Evolutionary conservation across 495 filamentous ascomycete genomes (phyloP).

Genomic region (Penicillium atrosanguineum): DNA sequence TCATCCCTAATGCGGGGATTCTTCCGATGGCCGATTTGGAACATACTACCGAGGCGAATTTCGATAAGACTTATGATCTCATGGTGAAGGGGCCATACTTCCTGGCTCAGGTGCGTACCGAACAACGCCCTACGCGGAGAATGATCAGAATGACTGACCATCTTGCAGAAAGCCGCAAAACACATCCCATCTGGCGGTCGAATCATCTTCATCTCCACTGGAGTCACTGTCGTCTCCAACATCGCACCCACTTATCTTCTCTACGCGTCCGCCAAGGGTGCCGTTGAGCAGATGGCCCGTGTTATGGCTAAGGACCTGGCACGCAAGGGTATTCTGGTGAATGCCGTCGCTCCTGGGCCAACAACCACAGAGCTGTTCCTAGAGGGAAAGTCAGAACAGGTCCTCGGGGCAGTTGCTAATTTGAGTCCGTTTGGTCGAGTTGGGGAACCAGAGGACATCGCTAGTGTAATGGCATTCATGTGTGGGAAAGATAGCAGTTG

Average conservation of each 20-base stretch:
- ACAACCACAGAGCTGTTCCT: conserved; percentile 66
- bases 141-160: background rate
- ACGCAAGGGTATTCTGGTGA: conserved; percentile 59
- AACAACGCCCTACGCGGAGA: background rate
- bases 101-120: conserved; percentile 51
- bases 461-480: conserved; percentile 55
- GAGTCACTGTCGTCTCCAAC: conserved; percentile 38
- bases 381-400: conserved; percentile 57
- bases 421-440: conserved; percentile 55
- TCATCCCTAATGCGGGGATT: conserved; percentile 61
- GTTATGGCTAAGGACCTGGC: conserved; percentile 64
- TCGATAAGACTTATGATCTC: conserved; percentile 50
- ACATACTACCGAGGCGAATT: conserved; percentile 57
- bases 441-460: conserved; percentile 62
- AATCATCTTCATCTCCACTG: conserved; percentile 62
- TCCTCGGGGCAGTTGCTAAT: conserved; percentile 51
- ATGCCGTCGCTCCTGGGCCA: conserved; percentile 63
- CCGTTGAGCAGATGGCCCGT: conserved; percentile 67
- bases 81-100: conserved; percentile 73
- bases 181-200: conserved; percentile 57
- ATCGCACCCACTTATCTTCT: conserved; percentile 60
- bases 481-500: conserved; percentile 49
- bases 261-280: conserved; percentile 64
- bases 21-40: conserved; percentile 54
- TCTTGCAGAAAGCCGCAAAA: conserved; percentile 52